Base-by-base conservation (phyloP, 305 asterid genomes). In the Andrographis paniculata region DNA sequence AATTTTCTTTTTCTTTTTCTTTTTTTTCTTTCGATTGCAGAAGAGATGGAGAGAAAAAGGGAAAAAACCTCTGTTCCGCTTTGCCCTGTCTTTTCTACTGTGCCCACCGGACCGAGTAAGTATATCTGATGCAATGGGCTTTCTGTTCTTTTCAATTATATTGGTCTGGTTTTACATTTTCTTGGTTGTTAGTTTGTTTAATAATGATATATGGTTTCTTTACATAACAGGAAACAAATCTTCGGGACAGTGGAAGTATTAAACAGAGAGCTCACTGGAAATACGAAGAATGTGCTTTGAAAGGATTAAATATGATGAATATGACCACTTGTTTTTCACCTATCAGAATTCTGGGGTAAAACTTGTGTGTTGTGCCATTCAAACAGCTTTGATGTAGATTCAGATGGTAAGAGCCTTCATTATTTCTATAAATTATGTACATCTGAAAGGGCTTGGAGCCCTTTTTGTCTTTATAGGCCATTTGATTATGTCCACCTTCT, bases 331-430 rank as follows among this genome's bases (percentile, higher is more conserved):
- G 23, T 59, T 23, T 20, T 12, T n/a, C n/a, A 36, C 45, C 23
- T 60, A 49, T 45, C 71, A 79, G 89, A 68, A 66, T 45, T 12
- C 53, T 6, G 63, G 52, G 55, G 59, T 45, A 27, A 66, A 60
- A 59, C 28, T 51, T 47, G 65, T 24, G 42, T 37, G 50, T 47
- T 67, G 22, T 47, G 55, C 55, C 51, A 11, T 19, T 48, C 65
- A 21, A 53, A 56, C 18, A 31, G 46, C 64, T 56, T 27, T 35
- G 50, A 66, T 57, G 46, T 30, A 16, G 78, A 67, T 57, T 71
- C 73, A 47, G 67, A 73, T 53, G 87, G 94, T 83, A 65, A 75
- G 75, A 33, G 20, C 58, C 22, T 48, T 10, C 12, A 5, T 10
- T 10, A 11, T 10, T 13, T 33, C 12, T 33, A 2, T 33, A 2